Evolutionary conservation across 2,329 filamentous ascomycete genomes (phyloP).

Genomic region (Anthostomella pinea): DNA sequence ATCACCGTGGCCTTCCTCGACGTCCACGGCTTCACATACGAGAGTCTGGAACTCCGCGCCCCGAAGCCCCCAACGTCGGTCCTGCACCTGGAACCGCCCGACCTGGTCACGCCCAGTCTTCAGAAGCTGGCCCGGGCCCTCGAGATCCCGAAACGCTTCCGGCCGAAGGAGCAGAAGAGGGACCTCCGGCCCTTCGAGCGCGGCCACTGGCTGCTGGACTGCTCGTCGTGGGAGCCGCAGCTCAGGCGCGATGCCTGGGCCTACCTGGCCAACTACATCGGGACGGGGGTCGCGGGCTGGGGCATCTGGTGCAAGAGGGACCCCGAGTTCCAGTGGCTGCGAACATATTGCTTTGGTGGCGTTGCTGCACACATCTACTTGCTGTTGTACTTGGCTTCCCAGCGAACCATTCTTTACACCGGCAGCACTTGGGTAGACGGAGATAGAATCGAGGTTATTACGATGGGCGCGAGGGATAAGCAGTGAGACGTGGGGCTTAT

Average conservation of each 20-base stretch:
- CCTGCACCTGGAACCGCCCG: constrained; percentile 39
- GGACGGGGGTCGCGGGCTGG: constrained; percentile 62
- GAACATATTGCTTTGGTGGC: constrained; percentile 77
- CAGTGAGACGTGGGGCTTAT: neutral
- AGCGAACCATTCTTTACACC: constrained; percentile 56
- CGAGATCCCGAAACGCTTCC: constrained; percentile 51
- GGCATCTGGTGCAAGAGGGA: constrained; percentile 58
- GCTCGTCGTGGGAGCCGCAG: constrained; percentile 48
- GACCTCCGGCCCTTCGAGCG: constrained; percentile 61
- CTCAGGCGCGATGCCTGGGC: constrained; percentile 57
- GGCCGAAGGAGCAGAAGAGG: constrained; percentile 47
- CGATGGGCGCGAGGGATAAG: constrained; percentile 35
- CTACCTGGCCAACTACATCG: constrained; percentile 59
- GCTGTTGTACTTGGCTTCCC: constrained; percentile 69
- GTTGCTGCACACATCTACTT: constrained; percentile 71
- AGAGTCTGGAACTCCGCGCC: constrained; percentile 49
- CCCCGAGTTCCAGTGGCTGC: constrained; percentile 45
- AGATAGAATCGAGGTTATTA: constrained; percentile 49
- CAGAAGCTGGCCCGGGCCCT: constrained; percentile 51
- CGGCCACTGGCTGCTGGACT: constrained; percentile 73
- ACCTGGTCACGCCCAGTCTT: constrained; percentile 57
- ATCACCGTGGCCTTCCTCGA: constrained; percentile 23
- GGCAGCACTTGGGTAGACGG: constrained; percentile 66
- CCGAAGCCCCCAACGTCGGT: constrained; percentile 51
- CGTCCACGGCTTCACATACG: constrained; percentile 26